Evolutionary conservation across 2,329 filamentous ascomycete species (phyloP), one percentile per base, ranked within the genome.

Genomic region (Gaeumannomyces sp.): DNA sequence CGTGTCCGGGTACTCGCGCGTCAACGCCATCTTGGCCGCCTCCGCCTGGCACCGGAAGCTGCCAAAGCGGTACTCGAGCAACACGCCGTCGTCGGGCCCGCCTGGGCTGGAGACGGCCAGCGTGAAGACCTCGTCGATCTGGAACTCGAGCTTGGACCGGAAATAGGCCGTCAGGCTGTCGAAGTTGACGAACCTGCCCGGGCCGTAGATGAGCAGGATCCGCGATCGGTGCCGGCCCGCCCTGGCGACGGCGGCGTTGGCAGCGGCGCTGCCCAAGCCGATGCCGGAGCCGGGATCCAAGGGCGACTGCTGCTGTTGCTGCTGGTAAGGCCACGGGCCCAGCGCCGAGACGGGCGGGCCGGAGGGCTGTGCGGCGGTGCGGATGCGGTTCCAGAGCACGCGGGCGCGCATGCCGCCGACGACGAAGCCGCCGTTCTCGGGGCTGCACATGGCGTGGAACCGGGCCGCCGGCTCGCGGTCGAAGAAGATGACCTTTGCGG

Each of bases 21-120:
- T 62, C 3, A 75, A 61, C 0, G 73, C 70, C 70, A 74, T 72
- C 50, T 73, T 72, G 2, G 79, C 82, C 63, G 80, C 77, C 73
- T 84, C 78, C 0, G 83, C 77, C 76, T 86, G 84, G 72, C 80
- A 83, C 0, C 83, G 78, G 65, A 78, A 86, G 64, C 82, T 84
- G 0, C 81, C 82, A 68, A 86, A 86, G 14, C 79, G 76, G 68
- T 80, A 83, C 74, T 85, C 83, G 19, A 62, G 25, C 38, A 62
- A n/a, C 28, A 83, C 67, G 19, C 53, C 58, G 33, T 57, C 53
- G 45, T 64, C 65, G 61, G 25, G 45, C n/a, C 19, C 59, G 35
- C 60, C 50, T n/a, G 4, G 28, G 70, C 28, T 72, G 60, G 4
- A 22, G 31, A 67, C 65, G 50, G 72, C 69, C 27, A 79, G 71